These are phyloP conservation scores for Xylariales sp. DNA, from an alignment of 2,329 filamentous ascomycete genomes.

Conservation along the genomic window DNA sequence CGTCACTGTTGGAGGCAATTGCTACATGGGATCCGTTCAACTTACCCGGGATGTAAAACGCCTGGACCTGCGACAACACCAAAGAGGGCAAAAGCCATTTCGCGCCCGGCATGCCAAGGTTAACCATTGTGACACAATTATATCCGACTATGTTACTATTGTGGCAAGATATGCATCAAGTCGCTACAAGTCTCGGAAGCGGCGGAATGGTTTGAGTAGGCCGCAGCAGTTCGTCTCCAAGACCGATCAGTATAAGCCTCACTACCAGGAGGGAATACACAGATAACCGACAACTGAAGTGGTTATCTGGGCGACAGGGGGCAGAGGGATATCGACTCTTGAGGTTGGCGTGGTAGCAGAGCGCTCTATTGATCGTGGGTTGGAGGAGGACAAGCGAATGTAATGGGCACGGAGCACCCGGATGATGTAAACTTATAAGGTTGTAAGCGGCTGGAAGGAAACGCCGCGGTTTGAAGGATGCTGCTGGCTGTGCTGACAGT, in stretches of 20 bases:
- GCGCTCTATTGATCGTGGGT: too few relatives aligned
- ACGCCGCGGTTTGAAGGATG: neutral
- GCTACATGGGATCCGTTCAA: slow-evolving; percentile 5
- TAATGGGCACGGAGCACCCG: slow-evolving; percentile 50
- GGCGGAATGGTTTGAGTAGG: too few relatives aligned
- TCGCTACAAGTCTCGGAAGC: too few relatives aligned
- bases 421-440: too few relatives aligned
- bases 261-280: too few relatives aligned
- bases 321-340: too few relatives aligned
- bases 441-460: neutral
- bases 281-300: too few relatives aligned
- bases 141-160: neutral
- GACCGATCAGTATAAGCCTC: too few relatives aligned
- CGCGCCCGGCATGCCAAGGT: slow-evolving; percentile 18
- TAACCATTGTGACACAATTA: slow-evolving; percentile 16
- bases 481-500: slow-evolving; percentile 3
- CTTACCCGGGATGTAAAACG: slow-evolving; percentile 84
- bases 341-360: too few relatives aligned
- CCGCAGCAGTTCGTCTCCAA: too few relatives aligned
- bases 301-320: too few relatives aligned
- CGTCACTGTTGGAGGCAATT: slow-evolving; percentile 9
- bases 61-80: slow-evolving; percentile 47
- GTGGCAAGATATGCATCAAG: too few relatives aligned
- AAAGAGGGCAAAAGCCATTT: slow-evolving; percentile 44
- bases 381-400: slow-evolving; percentile 46